Percentiles rank a stretch among this genome's conserved stretches.
These are phyloP conservation scores for Cercospora sesami DNA, from an alignment of 2,329 filamentous ascomycete genomes.

Conservation along the genomic window DNA sequence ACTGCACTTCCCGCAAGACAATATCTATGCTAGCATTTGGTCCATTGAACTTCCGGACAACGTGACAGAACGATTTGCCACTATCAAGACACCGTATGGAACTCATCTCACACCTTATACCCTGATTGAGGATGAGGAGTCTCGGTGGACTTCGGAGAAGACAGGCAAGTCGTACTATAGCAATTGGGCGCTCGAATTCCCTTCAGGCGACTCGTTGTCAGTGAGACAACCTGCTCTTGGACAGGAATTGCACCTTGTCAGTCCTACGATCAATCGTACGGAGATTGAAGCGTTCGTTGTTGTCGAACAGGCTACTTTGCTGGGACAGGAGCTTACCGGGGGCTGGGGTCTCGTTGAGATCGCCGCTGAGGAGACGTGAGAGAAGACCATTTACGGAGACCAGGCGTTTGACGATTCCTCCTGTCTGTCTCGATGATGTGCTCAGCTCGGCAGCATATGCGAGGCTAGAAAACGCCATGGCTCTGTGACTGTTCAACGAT, in stretches of 20 bases:
- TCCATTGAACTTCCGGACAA: background rate
- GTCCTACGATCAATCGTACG: background rate
- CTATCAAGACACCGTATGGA: background rate
- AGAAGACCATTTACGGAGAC: background rate
- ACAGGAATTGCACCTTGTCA: background rate
- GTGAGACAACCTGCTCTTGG: background rate
- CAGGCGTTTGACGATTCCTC: too few species aligned
- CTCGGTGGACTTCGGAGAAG: background rate
- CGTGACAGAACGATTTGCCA: background rate
- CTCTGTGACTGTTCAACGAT: too few species aligned
- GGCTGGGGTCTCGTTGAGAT: background rate
- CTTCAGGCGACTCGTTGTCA: background rate
- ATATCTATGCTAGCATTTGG: background rate
- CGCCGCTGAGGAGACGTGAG: background rate
- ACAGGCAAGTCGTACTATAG: background rate
- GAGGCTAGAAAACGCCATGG: too few species aligned
- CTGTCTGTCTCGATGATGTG: too few species aligned
- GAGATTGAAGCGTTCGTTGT: background rate
- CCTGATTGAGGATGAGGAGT: background rate
- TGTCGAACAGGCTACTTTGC: background rate
- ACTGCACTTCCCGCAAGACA: background rate
- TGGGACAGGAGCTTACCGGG: background rate
- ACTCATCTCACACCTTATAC: background rate
- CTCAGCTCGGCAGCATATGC: too few species aligned
- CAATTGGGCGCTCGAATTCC: background rate